Evolutionary conservation across 2,329 filamentous ascomycete species (phyloP).

Genomic region (Ascochyta lentis): DNA sequence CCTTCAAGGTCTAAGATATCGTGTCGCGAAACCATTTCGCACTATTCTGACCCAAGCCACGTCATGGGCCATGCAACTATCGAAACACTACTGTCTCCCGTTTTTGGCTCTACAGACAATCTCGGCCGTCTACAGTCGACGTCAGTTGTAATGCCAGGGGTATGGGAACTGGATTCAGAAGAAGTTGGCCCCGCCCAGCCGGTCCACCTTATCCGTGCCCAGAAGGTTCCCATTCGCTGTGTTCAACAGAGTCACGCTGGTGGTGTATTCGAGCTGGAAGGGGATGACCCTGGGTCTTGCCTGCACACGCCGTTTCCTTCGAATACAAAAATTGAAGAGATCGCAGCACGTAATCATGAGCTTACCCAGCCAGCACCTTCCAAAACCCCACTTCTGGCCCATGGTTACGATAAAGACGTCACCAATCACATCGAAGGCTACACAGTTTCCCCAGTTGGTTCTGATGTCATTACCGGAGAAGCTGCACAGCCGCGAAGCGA

Average conservation of each 20-base stretch:
- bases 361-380: background rate
- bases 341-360: background rate
- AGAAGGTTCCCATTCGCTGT: too few species aligned
- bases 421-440: background rate
- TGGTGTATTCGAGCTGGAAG: too few species aligned
- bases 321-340: background rate
- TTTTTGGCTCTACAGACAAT: background rate
- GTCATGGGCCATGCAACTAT: slow-evolving; percentile 26
- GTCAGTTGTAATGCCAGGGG: background rate
- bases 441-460: background rate
- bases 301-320: too few species aligned
- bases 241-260: too few species aligned
- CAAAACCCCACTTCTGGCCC: background rate
- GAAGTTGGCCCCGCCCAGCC: background rate
- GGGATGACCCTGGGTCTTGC: background rate
- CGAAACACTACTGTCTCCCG: background rate
- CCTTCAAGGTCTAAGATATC: background rate
- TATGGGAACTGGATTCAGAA: background rate
- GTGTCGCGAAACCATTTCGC: background rate
- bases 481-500: background rate
- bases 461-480: background rate
- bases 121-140: background rate
- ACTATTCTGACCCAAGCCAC: background rate
- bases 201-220: too few species aligned
- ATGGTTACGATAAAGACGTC: background rate